A percentile compares a stretch with the other conserved stretches of the same genome.
phyloP scores from a whole-genome alignment of 306 rosid species.

The Cajanus cajan region DNA sequence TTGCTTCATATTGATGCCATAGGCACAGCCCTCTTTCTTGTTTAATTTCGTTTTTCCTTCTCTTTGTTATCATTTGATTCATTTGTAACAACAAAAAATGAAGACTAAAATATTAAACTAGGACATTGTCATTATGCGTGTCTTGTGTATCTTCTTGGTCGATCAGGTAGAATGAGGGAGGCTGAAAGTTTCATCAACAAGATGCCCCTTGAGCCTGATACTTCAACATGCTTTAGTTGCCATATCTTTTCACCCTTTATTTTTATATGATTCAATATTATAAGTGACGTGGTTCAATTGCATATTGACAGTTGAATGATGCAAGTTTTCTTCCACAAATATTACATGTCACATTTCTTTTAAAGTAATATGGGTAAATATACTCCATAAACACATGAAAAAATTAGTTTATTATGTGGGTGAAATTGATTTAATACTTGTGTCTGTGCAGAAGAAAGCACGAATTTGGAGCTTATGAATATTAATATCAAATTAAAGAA shows the following conservation, averaged over 20 bases:
- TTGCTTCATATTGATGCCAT: no score
- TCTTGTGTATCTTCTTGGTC: conserved; percentile 76
- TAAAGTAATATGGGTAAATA: background rate
- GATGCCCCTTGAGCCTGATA: conserved; percentile 61
- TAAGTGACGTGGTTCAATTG: background rate
- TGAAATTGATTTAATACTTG: background rate
- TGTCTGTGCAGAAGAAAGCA: background rate
- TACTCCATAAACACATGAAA: background rate
- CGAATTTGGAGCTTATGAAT: background rate
- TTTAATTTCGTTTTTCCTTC: no score
- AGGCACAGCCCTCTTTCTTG: no score
- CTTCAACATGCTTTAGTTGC: no score
- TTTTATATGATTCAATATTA: background rate
- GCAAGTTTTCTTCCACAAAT: background rate
- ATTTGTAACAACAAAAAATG: no score
- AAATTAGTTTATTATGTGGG: background rate
- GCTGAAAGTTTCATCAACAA: conserved; percentile 56
- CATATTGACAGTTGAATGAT: background rate
- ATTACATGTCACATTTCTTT: background rate
- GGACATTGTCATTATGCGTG: conserved; percentile 70
- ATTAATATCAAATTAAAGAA: background rate
- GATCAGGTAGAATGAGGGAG: conserved; percentile 66
- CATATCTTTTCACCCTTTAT: background rate
- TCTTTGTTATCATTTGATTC: no score
- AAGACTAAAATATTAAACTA: conserved; percentile 56